Evolutionary conservation across 306 rosid species (phyloP), one percentile per base, ranked within the genome.

Genomic region (Sindora glabra): DNA sequence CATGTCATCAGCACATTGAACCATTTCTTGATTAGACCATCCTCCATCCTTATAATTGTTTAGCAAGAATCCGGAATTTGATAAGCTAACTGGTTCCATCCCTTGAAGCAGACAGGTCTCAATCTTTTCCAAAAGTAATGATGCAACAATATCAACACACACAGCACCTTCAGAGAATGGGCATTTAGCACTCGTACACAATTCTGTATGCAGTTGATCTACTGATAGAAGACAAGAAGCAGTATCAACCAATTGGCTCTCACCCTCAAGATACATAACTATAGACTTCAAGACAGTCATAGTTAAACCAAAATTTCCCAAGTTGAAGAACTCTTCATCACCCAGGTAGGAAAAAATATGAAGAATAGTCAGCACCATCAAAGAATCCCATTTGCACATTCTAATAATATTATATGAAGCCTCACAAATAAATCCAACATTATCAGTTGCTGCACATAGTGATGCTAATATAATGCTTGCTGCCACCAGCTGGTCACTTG

Each of bases 381-480:
- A 67, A 32, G 77, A 69, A 66, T 73, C 81, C 56, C 71, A 59
- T 44, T 72, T 68, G 71, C 79, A 40, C 22, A 48, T 64, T 74
- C 59, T 56, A 62, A 87, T 74, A 56, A 86, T 76, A 57, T 66
- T 81, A 75, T 76, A 86, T 9, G 91, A 81, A 39, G 83, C 62
- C 67, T 83, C 89, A 32, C 80, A 81, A 33, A 86, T 58, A 70
- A 81, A 75, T 59, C 79, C 84, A 75, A 68, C 40, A 41, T 62
- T 68, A 59, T 71, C 71, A 27, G 75, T 44, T 21, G 85, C 83
- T 66, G 73, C 76, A 75, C 83, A 86, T 61, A 90, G 34, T 51
- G 95, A 84, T 47, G 94, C 86, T 45, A 84, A 65, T 29, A 90
- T 69, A 69, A 85, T 65, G 74, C 95, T 81, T 56, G 90, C 90